These are phyloP conservation scores for Phyllosticta citrichinensis DNA, from an alignment of 2,329 filamentous ascomycete genomes.

Conservation along the genomic window DNA sequence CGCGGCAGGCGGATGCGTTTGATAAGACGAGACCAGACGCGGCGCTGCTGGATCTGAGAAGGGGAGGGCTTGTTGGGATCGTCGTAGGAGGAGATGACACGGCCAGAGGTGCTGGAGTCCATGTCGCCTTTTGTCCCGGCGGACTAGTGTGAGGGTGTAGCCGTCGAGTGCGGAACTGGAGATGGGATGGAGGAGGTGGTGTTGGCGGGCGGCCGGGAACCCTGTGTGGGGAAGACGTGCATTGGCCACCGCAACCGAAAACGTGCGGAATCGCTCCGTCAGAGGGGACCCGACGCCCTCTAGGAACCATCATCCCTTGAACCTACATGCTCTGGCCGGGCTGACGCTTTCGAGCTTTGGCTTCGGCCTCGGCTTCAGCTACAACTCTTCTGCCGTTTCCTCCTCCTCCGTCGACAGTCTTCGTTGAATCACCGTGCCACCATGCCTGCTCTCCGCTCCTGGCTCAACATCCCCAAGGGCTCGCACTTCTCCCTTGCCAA, in stretches of 20 bases:
- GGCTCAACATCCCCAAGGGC: slow-evolving; percentile 49
- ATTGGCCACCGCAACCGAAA: neutral
- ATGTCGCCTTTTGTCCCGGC: slow-evolving; percentile 1
- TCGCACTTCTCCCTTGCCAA: slow-evolving; percentile 69
- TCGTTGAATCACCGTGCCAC: neutral
- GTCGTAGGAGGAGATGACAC: slow-evolving; percentile 14
- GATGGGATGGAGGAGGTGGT: neutral
- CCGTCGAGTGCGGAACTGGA: slow-evolving; percentile 5
- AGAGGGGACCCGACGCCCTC: neutral
- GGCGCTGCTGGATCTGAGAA: slow-evolving; percentile 13
- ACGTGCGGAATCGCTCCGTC: slow-evolving; percentile 8
- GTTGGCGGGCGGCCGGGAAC: neutral
- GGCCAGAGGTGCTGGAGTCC: slow-evolving; percentile 6
- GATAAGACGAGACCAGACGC: slow-evolving; percentile 13
- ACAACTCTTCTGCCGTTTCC: neutral
- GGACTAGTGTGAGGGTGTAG: neutral
- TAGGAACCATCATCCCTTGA: neutral
- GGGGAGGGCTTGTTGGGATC: slow-evolving; percentile 19
- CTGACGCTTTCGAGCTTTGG: neutral
- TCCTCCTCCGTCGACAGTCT: neutral
- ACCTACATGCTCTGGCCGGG: neutral
- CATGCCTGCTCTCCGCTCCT: slow-evolving; percentile 37
- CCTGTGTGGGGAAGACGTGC: neutral
- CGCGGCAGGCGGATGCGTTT: slow-evolving; percentile 14
- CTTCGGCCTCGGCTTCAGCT: neutral